Conservation (phyloP, 148 eudicot genomes). For the Vaccinium myrtillus region DNA sequence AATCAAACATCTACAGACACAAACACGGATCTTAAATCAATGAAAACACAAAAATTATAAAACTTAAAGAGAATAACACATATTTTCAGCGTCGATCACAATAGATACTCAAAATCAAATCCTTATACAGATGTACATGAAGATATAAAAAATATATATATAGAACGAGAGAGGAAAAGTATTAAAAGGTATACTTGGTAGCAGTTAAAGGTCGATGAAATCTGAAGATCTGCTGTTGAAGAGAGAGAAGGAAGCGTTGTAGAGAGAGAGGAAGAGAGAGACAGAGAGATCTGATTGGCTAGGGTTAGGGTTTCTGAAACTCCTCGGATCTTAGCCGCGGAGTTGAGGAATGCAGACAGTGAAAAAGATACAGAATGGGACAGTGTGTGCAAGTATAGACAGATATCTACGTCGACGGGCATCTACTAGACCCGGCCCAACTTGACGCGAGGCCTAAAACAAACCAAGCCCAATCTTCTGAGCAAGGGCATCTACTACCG, state of each 20-base stretch:
- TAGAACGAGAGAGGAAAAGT: too few species aligned
- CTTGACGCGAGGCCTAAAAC: neutral
- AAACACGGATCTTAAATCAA: too few species aligned
- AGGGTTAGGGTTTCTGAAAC: constrained; percentile 25
- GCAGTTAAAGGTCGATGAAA: neutral
- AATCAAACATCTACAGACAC: too few species aligned
- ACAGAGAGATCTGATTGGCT: neutral
- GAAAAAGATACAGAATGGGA: neutral
- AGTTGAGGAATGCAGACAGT: neutral
- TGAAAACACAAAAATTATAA: too few species aligned
- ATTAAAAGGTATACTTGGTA: neutral
- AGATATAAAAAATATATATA: too few species aligned
- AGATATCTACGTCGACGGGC: neutral
- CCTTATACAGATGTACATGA: too few species aligned
- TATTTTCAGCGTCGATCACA: too few species aligned
- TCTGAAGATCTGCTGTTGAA: neutral
- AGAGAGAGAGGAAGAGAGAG: neutral
- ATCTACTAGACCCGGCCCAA: neutral
- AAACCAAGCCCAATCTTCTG: too few species aligned
- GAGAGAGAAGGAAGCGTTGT: neutral
- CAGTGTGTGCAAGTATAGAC: neutral
- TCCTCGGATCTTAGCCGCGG: constrained; percentile 37
- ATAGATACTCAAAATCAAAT: too few species aligned
- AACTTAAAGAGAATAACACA: too few species aligned
- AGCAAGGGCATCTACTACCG: too few species aligned